Evolutionary conservation across 2,329 filamentous ascomycete species (phyloP), one percentile per base, ranked within the genome.

Genomic region (Didymella exigua): DNA sequence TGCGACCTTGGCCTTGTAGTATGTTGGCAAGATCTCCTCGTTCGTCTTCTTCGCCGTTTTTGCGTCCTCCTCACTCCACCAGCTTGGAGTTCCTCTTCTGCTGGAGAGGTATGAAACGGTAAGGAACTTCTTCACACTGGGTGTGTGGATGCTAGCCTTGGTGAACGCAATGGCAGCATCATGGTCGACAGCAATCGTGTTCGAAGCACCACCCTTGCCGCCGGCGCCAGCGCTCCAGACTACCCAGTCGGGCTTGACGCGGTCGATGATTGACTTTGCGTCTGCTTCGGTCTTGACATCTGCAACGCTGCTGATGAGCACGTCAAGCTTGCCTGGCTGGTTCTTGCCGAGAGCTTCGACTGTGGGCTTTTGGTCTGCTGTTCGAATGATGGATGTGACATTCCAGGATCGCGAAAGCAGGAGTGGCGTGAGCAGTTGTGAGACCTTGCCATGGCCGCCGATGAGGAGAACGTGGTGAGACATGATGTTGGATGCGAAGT

Each of bases 381-480:
- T 84, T 66, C 91, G 89, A 72, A 96, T 88, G 57, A 95, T 79
- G 71, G 87, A 90, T 56, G 89, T 92, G 49, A 96, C 88, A 61
- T 84, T 85, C 88, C 90, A 93, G 29, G 84, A 85, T 61, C 87
- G 85, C 45, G 86, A 81, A 36, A 95, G 84, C 7, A 96, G 85
- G 55, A 93, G 82, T 1, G 89, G 89, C 8, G 90, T 95, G 33
- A 95, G 82, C 37, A 88, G 77, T 54, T 90, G 85, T 62, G 90
- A 84, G 56, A 95, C 76, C 72, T 92, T 91, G 77, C 91, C 91
- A 78, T 93, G 90, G 67, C 90, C 91, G 68, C 90, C 90, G 59
- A 95, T 84, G 62, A 95, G 76, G 57, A 93, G 86, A 55, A 93
- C 58, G 54, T 70, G 62, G 43, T 72, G 70, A 3, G 70, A 55